Conservation (phyloP, 2,329 filamentous ascomycete species). For the Lachnellula arida region DNA sequence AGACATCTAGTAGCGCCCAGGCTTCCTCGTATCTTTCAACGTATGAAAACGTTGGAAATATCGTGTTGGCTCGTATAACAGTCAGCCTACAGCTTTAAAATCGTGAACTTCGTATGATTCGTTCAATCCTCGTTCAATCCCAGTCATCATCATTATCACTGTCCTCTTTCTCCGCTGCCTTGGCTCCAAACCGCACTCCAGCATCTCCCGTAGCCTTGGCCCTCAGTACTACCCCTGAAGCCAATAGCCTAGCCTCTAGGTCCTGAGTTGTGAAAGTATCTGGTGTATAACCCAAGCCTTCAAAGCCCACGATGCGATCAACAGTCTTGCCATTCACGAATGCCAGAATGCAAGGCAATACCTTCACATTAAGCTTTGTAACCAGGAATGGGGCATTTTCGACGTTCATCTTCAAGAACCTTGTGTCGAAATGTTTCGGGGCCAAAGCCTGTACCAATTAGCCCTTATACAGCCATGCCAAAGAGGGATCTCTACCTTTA, state of each 20-base stretch:
- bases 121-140: slow-evolving; percentile 32
- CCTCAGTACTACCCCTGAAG: slow-evolving; percentile 46
- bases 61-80: not conserved
- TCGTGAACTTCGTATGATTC: not conserved
- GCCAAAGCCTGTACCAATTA: slow-evolving; percentile 40
- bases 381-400: slow-evolving; percentile 57
- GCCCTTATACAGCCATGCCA: not conserved
- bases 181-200: slow-evolving; percentile 31
- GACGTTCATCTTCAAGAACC: slow-evolving; percentile 54
- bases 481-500: slow-evolving; percentile 26
- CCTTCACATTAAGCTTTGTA: slow-evolving; percentile 51
- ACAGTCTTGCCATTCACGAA: slow-evolving; percentile 51
- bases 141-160: slow-evolving; percentile 46
- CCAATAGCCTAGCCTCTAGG: slow-evolving; percentile 47
- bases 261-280: slow-evolving; percentile 51
- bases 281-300: slow-evolving; percentile 47
- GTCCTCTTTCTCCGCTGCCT: slow-evolving; percentile 34
- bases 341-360: slow-evolving; percentile 53
- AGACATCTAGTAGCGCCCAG: no score
- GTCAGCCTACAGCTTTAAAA: not conserved
- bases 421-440: slow-evolving; percentile 52
- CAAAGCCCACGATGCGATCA: slow-evolving; percentile 55
- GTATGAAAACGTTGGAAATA: not conserved
- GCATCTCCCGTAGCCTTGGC: slow-evolving; percentile 46
- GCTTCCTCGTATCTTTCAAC: no score